A percentile compares a stretch with the other conserved stretches of the same genome.
Evolutionary conservation across 306 rosid species (phyloP).

Genomic region (Acacia confusa): DNA sequence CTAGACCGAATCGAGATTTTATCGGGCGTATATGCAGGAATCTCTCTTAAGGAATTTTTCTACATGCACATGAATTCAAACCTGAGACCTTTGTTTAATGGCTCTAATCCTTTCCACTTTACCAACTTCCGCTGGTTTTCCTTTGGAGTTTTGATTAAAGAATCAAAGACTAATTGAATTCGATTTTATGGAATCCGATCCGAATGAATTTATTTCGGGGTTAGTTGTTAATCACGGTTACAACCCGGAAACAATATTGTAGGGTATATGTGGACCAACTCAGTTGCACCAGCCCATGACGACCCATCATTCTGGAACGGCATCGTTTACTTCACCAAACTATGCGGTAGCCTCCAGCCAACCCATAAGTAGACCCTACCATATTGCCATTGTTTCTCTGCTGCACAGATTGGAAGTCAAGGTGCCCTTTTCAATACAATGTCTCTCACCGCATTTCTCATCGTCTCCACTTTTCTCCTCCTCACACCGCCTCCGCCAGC

Average conservation of each 20-base stretch:
- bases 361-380: background rate
- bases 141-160: background rate
- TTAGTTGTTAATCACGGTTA: background rate
- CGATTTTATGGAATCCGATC: background rate
- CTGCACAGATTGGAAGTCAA: background rate
- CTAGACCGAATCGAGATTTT: too few species aligned
- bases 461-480: conserved; percentile 32
- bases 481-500: conserved; percentile 23
- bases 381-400: background rate
- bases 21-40: too few species aligned
- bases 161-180: background rate
- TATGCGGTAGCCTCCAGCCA: background rate
- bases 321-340: background rate
- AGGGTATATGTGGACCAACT: background rate
- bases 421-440: conserved; percentile 1
- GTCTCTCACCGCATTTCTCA: conserved; percentile 33
- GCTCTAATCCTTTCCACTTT: too few species aligned
- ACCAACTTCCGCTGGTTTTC: too few species aligned
- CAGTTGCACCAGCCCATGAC: background rate
- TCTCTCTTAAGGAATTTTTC: too few species aligned
- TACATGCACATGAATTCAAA: too few species aligned
- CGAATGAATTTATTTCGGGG: background rate
- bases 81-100: too few species aligned
- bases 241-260: background rate
- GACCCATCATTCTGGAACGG: background rate